phyloP scores from a whole-genome alignment of 225 moss, liverwort and hornwort genomes.

The Marchantia paleacea region DNA sequence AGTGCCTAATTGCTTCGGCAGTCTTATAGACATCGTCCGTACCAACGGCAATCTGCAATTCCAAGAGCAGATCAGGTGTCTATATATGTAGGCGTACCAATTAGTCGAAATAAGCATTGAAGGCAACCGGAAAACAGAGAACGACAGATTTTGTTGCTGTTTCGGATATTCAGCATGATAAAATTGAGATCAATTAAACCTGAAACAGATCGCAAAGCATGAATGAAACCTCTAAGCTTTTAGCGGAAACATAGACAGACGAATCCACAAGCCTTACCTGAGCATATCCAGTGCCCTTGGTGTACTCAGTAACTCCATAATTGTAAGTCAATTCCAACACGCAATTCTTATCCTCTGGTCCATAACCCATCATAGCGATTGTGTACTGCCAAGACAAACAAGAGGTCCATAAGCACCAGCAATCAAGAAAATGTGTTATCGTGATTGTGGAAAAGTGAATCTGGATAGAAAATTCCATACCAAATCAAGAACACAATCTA shows the following conservation, averaged over 20 bases:
- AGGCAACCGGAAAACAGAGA: too few relatives aligned
- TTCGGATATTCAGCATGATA: too few relatives aligned
- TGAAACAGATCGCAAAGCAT: too few relatives aligned
- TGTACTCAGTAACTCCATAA: conserved; percentile 81
- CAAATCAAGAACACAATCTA: too few relatives aligned
- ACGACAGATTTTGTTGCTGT: neutral
- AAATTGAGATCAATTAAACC: too few relatives aligned
- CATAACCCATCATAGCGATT: conserved; percentile 80
- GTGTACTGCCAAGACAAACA: conserved; percentile 52
- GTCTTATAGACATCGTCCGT: conserved; percentile 98
- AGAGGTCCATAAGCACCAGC: neutral
- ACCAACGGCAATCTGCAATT: conserved; percentile 72
- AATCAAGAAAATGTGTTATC: too few relatives aligned
- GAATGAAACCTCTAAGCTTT: neutral
- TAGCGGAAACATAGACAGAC: neutral
- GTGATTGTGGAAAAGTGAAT: too few relatives aligned
- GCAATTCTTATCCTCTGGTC: conserved; percentile 75
- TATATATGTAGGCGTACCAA: neutral
- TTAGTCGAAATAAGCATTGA: too few relatives aligned
- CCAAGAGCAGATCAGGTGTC: neutral
- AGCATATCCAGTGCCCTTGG: conserved; percentile 87
- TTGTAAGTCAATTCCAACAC: conserved; percentile 95
- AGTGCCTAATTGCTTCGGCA: conserved; percentile 61
- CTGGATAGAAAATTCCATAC: too few relatives aligned
- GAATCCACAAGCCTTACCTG: conserved; percentile 48